Evolutionary conservation across 495 filamentous ascomycete genomes (phyloP), one percentile per base, ranked within the genome.

Genomic region (Ascobolus immersus): DNA sequence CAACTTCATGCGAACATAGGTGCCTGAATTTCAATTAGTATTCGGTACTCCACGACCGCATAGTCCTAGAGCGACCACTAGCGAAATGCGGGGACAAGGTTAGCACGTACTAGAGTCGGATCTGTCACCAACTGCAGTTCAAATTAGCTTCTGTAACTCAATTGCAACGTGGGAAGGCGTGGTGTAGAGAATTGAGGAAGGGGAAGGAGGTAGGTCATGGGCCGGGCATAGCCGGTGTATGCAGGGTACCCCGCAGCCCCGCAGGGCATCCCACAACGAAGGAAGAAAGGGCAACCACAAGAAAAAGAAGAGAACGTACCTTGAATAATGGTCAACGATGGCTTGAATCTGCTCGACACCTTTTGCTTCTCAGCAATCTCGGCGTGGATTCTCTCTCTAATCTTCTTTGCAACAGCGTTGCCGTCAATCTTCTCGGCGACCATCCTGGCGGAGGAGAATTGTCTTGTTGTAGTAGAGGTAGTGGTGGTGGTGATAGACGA

Each of bases 1-100:
- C 46, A 93, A 54, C 58, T 96, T 96, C 86, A 96, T 96, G 57
- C 80, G 79, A 52, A 96, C 82, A 77, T 96, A 96, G 24, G 86
- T 94, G 50, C 73, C 77, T 86, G 45, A 30, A 41, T 37, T 36
- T 34, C 32, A 17, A 25, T 38, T 13, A 17, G 28, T 24, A 14
- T 34, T 13, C n/a, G 28, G 17, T 4, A 17, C 3, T 15, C 22
- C 5, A 29, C 8, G 11, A 21, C 34, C n/a, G n/a, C n/a, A n/a
- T n/a, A n/a, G n/a, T n/a, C n/a, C n/a, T n/a, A n/a, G n/a, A n/a
- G n/a, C n/a, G n/a, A 34, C 17, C 24, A 23, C 25, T n/a, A 33
- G 19, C 32, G 21, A 21, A 12, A 35, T 7, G 28, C 10, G 32
- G 8, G 21, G 32, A 30, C 28, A 23, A 21, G 10, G 17, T 24